Evolutionary conservation across 345 rosid species (phyloP), one percentile per base, ranked within the genome.

Genomic region (Pugionium dolabratum): DNA sequence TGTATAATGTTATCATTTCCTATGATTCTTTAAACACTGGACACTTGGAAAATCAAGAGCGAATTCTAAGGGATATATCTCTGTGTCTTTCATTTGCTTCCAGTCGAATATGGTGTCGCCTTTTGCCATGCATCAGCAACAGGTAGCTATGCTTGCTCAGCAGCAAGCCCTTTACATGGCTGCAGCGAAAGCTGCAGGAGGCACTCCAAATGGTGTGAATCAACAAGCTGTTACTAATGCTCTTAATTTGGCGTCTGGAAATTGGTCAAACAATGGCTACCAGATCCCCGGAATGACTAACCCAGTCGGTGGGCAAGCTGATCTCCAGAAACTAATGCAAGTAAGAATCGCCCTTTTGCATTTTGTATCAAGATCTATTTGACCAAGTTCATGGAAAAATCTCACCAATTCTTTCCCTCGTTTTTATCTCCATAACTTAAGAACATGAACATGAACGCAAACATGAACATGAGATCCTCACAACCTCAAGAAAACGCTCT

Each of bases 81-180:
- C 46, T 57, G 28, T 61, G 61, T 31, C 69, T 73, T 69, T 42
- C 48, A 78, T 75, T n/a, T 64, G 57, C 4, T 50, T 82, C 59
- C 80, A 94, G 99, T 74, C 95, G 74, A 94, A 86, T 70, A 88
- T 87, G 70, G 93, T 87, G 51, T 94, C 97, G 2, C 97, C 99
- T 59, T 94, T 86, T 80, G 83, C 90, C 4, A 78, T 87, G 87
- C 97, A 85, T 80, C 99, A 94, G 67, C 97, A 88, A 69, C 99
- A 94, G 79, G 83, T 91, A 62, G 95, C 90, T 4, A 77, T 94
- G 86, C 82, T 90, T 46, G 96, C 96, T 35, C 97, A 94, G 73
- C 97, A 89, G 68, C 98, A 92, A 70, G 86, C 89, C 35, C 84
- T 89, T 67, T 83, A 85, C 51, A 80, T 91, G 96, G 96, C 96